Evolutionary conservation across 768 basidiomycete genomes (phyloP).

Genomic region (Gloeophyllum trabeum): DNA sequence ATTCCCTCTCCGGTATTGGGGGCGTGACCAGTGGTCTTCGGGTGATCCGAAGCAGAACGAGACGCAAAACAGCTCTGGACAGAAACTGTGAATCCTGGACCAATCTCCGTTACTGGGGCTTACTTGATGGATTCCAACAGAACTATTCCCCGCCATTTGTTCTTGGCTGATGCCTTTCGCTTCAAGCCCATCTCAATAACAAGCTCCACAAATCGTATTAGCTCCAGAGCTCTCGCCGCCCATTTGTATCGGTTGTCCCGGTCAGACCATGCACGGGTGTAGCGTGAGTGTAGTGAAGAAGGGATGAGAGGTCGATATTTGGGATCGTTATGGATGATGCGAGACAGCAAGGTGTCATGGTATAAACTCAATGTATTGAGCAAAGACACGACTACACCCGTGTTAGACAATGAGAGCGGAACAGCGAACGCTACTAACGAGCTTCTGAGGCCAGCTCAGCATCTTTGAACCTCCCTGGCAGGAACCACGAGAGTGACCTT

Average conservation of each 20-base stretch:
- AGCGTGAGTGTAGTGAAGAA: constrained; percentile 72
- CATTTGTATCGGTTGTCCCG: constrained; percentile 64
- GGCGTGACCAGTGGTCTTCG: constrained; percentile 65
- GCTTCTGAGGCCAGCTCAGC: constrained; percentile 93
- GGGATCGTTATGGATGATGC: constrained; percentile 49
- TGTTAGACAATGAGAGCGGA: neutral
- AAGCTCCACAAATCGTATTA: constrained; percentile 74
- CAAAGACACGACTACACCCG: constrained; percentile 62
- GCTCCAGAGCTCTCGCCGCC: constrained; percentile 62
- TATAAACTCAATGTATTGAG: constrained; percentile 87
- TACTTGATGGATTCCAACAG: constrained; percentile 81
- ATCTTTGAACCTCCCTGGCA: constrained; percentile 96
- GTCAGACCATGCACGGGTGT: constrained; percentile 80
- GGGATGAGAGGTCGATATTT: constrained; percentile 71
- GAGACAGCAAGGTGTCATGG: constrained; percentile 84
- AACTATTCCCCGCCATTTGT: constrained; percentile 69
- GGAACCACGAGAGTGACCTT: constrained; percentile 87
- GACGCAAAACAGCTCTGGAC: constrained; percentile 59
- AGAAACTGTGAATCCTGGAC: constrained; percentile 3
- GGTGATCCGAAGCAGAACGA: constrained; percentile 66
- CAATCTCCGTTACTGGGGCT: constrained; percentile 14
- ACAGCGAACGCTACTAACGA: constrained; percentile 44
- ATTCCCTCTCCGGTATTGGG: constrained; percentile 79
- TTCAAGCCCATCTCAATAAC: constrained; percentile 83
- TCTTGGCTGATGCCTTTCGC: constrained; percentile 52